phyloP scores from a whole-genome alignment of 192 early-diverging fungal genomes.

The Coemansia sp. region DNA sequence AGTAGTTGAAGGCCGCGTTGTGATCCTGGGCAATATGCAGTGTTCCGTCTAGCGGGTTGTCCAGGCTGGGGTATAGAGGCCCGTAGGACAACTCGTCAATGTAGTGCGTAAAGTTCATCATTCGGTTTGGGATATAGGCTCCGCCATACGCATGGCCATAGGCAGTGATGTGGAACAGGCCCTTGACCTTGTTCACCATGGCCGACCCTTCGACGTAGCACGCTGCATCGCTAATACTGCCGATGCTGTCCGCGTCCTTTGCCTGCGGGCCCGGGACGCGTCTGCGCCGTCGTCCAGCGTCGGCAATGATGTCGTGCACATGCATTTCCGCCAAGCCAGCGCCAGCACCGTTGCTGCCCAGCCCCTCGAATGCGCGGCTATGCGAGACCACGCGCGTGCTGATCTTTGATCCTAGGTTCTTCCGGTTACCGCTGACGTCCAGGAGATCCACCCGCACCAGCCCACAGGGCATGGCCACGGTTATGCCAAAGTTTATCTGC shows the following conservation, averaged over 20 bases:
- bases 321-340: slow-evolving; percentile 2
- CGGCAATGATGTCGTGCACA: slow-evolving; percentile 36
- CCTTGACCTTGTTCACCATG: slow-evolving; percentile 71
- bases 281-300: slow-evolving; percentile 3
- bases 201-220: slow-evolving; percentile 74
- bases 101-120: slow-evolving; percentile 91
- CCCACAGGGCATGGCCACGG: slow-evolving; percentile 79
- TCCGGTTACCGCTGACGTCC: slow-evolving; percentile 28
- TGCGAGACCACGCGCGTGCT: background rate
- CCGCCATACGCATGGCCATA: slow-evolving; percentile 82
- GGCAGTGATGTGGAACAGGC: slow-evolving; percentile 88
- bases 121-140: slow-evolving; percentile 52
- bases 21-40: slow-evolving; percentile 57
- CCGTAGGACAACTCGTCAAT: slow-evolving; percentile 93
- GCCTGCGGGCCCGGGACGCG: background rate
- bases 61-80: slow-evolving; percentile 69
- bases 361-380: background rate
- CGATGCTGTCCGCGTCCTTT: background rate
- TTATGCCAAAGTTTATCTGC: slow-evolving; percentile 82
- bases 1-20: slow-evolving; percentile 80
- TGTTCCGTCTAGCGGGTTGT: slow-evolving; percentile 83
- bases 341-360: background rate
- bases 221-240: slow-evolving; percentile 45
- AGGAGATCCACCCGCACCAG: slow-evolving; percentile 37
- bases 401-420: slow-evolving; percentile 11